A percentile compares a stretch with the other conserved stretches of the same genome.
Conservation (phyloP, 2,329 filamentous ascomycete species). For the Sphaerostilbella broomeana region DNA sequence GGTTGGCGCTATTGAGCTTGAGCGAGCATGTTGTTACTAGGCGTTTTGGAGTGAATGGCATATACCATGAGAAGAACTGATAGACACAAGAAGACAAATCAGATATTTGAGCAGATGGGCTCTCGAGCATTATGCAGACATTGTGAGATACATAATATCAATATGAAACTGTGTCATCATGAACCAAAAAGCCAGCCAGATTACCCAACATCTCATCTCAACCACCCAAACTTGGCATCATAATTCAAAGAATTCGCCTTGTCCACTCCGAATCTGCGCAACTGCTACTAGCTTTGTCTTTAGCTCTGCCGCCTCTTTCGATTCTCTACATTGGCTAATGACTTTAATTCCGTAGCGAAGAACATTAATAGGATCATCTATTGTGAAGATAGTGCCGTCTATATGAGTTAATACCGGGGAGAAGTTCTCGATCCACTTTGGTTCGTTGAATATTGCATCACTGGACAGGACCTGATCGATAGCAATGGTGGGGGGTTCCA, state of each 20-base stretch:
- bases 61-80: too few relatives aligned
- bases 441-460: background rate
- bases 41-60: slow-evolving; percentile 1
- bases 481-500: background rate
- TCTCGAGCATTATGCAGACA: too few relatives aligned
- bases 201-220: too few relatives aligned
- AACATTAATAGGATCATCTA: slow-evolving; percentile 1
- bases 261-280: background rate
- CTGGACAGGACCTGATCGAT: slow-evolving; percentile 1
- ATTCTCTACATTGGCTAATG: background rate
- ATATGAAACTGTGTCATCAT: too few relatives aligned
- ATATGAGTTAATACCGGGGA: background rate
- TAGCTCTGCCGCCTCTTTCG: background rate
- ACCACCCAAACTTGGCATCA: too few relatives aligned
- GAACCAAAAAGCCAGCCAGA: too few relatives aligned
- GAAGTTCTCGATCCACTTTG: background rate
- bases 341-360: slow-evolving; percentile 8
- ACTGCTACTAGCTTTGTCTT: background rate
- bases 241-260: too few relatives aligned
- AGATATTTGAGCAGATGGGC: background rate
- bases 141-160: too few relatives aligned
- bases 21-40: background rate
- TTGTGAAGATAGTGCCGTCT: background rate
- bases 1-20: background rate
- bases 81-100: too few relatives aligned